phyloP scores from a whole-genome alignment of 2,329 filamentous ascomycete genomes.

The Nemania sp. region DNA sequence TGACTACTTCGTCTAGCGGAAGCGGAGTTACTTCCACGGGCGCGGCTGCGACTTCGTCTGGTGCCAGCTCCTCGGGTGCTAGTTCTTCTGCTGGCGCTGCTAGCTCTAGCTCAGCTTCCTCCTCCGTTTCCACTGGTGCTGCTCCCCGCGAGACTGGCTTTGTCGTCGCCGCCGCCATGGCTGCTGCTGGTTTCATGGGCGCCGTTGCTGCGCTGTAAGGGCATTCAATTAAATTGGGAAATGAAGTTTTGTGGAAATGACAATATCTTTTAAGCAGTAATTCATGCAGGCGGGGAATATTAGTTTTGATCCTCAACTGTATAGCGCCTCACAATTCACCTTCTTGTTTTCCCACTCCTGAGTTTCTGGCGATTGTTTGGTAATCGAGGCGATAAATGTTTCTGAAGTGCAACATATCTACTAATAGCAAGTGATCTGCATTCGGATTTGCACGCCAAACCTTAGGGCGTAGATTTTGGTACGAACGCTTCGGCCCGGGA shows the following conservation, averaged over 20 bases:
- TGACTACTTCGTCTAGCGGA: not conserved
- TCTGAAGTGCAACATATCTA: not conserved
- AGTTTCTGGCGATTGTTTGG: not conserved
- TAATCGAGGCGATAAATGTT: not conserved
- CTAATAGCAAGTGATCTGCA: not conserved
- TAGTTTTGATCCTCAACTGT: not conserved
- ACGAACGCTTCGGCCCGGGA: not conserved
- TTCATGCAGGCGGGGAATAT: not conserved
- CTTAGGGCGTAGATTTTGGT: not conserved
- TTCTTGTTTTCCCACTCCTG: not conserved
- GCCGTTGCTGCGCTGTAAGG: constrained; percentile 41
- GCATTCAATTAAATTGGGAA: not conserved
- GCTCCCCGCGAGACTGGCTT: constrained; percentile 42
- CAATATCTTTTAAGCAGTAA: not conserved
- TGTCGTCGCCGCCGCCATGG: constrained; percentile 35
- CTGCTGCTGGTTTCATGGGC: constrained; percentile 41
- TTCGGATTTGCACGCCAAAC: not conserved
- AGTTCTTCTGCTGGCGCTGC: constrained; percentile 1
- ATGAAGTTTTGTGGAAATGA: not conserved
- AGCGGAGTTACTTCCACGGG: not conserved
- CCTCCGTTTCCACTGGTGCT: constrained; percentile 15
- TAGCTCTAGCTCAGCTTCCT: constrained; percentile 21
- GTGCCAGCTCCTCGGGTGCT: not conserved
- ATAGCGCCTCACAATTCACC: not conserved
- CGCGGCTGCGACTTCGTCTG: not conserved